phyloP scores from a whole-genome alignment of 768 basidiomycete genomes.

The Udeniomyces megalosporus region DNA sequence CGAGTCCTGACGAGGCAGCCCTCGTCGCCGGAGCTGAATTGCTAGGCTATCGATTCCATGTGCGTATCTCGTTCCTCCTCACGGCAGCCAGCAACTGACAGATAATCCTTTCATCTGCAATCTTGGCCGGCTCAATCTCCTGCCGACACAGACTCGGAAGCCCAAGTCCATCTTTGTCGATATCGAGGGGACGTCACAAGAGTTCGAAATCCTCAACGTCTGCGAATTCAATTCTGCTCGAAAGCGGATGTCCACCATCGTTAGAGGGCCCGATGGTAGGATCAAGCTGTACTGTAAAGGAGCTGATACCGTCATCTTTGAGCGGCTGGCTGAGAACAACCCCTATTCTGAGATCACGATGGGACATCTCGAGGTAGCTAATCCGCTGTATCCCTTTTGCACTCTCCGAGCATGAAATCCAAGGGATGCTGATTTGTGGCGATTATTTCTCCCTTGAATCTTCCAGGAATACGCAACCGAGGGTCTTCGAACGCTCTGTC shows the following conservation, averaged over 20 bases:
- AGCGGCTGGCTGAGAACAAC: conserved; percentile 64
- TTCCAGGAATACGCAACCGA: conserved; percentile 87
- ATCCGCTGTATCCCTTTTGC: too few species aligned
- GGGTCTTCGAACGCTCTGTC: conserved; percentile 87
- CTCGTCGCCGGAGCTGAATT: conserved; percentile 84
- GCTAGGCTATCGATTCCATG: conserved; percentile 84
- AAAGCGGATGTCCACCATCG: conserved; percentile 92
- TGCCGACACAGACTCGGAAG: conserved; percentile 57
- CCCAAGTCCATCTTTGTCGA: conserved; percentile 88
- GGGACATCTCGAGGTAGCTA: conserved; percentile 84
- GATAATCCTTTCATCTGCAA: background rate
- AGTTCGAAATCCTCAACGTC: conserved; percentile 85
- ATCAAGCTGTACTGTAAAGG: conserved; percentile 95
- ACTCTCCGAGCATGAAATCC: background rate
- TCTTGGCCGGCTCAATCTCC: background rate
- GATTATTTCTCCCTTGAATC: background rate
- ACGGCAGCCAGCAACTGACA: background rate
- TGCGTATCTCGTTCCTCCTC: conserved; percentile 34
- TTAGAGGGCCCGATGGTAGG: conserved; percentile 70
- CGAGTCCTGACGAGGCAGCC: conserved; percentile 94
- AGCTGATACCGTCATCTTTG: conserved; percentile 92
- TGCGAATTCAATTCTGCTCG: conserved; percentile 98
- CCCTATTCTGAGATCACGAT: conserved; percentile 71
- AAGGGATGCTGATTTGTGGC: background rate
- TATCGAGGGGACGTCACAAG: conserved; percentile 49